Evolutionary conservation across 371 early-diverging fungal genomes (phyloP), one percentile per base, ranked within the genome.

Genomic region (Apophysomyces variabilis): DNA sequence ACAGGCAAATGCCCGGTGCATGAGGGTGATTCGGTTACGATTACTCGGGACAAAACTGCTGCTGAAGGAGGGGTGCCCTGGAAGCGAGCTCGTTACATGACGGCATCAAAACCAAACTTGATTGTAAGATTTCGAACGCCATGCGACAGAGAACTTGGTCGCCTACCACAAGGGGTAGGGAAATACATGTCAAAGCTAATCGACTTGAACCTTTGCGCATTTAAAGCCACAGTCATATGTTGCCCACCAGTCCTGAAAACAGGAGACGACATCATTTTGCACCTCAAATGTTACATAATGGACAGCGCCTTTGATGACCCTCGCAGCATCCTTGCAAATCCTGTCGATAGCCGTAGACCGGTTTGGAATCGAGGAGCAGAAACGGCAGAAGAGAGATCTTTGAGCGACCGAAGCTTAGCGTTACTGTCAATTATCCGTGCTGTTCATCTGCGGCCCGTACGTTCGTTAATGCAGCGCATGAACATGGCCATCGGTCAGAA

Each of bases 191-290:
- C 85, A 2, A 76, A 76, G 26, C 57, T 87, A 13, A 41, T 87
- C 43, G 87, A 87, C 66, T 78, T 78, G 26, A 67, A 74, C 0
- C 58, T 83, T 1, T 84, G 83, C 58, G 66, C 63, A 37, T 87
- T 87, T 67, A 72, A 77, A 7, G 87, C 82, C 11, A 62, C 73
- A 0, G 64, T 85, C 16, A 77, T 85, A 7, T 70, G 73, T 58
- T 70, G 79, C 35, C 77, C 79, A 26, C 44, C 61, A 0, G 11
- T 46, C 0, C 64, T 84, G n/a, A 67, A 65, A n/a, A 78, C 82
- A 3, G 87, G 85, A 7, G 82, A 81, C 9, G 87, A 87, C 64
- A 77, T 87, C 18, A 71, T 87, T 1, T 37, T 87, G 11, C 74
- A 74, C 0, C 65, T 87, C 47, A 59, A 72, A 26, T 85, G 85